Evolutionary conservation across 805 yeast species (phyloP), one percentile per base, ranked within the genome.

Genomic region (Nadsonia fulvescens): DNA sequence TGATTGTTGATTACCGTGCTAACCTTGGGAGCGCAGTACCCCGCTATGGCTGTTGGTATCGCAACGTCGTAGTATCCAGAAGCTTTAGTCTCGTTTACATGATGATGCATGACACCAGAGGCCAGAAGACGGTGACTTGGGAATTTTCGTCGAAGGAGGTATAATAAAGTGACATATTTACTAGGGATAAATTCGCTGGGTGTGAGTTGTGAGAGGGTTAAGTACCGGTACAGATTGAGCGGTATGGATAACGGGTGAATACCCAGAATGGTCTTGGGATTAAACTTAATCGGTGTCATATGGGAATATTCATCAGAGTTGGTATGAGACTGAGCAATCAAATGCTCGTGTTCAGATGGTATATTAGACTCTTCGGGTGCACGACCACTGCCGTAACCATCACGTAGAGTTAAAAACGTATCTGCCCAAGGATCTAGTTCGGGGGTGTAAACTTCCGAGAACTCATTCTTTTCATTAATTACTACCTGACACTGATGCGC

Each of bases 171-270:
- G 15, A 74, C 38, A 15, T 73, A 54, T 30, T 82, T 53, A 0
- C 91, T 76, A n/a, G 93, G 93, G 16, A 79, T 65, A 45, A 64
- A 79, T 41, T 79, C 93, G 0, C 79, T 74, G 3, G 66, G 69
- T 0, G 81, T 58, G 15, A 79, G 48, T 26, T 67, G 61, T 27
- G 72, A 77, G 32, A 71, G 58, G 39, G 74, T 58, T 2, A 92
- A 92, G 20, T 70, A 55, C 1, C 72, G 14, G 17, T 63, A 47
- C 37, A 73, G 60, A 30, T 61, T 55, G 31, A 61, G 33, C 24
- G 68, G 62, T 32, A 66, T 68, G 21, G 66, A 55, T 23, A 71
- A 47, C 8, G 92, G 92, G 44, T 73, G 83, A 11, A 53, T 49
- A 9, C 57, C 52, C n/a, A 40, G 39, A 35, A 39, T 37, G 32